A percentile compares a stretch with the other conserved stretches of the same genome.
These are phyloP conservation scores for Ceratonia siliqua DNA, from an alignment of 306 rosid species.

Conservation along the genomic window DNA sequence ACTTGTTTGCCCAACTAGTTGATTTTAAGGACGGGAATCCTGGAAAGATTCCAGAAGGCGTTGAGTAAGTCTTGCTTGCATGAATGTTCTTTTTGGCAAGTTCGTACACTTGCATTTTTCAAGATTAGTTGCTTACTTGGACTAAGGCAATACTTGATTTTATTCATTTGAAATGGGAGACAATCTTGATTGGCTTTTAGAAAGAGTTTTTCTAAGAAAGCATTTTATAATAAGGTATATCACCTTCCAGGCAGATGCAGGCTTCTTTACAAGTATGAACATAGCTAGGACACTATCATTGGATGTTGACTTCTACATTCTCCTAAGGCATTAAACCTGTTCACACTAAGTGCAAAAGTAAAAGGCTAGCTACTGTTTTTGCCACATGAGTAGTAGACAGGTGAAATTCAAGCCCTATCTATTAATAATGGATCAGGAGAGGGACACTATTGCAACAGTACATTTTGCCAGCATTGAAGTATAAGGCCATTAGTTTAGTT, in stretches of 20 bases:
- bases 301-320: constrained; percentile 14
- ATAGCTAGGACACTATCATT: not conserved
- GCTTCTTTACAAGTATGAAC: constrained; percentile 5
- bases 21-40: constrained; percentile 74
- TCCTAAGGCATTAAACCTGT: constrained; percentile 8
- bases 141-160: not conserved
- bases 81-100: constrained; percentile 1
- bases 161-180: not conserved
- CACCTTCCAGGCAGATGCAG: constrained; percentile 9
- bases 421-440: not conserved
- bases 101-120: constrained; percentile 3
- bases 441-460: not conserved
- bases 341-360: not conserved
- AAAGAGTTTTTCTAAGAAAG: too few species aligned
- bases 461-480: not conserved
- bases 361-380: not conserved
- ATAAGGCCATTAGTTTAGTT: not conserved
- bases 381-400: not conserved
- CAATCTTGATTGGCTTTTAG: not conserved
- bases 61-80: constrained; percentile 64
- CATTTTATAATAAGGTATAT: too few species aligned
- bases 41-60: constrained; percentile 56
- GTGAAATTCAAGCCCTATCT: not conserved
- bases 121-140: not conserved
- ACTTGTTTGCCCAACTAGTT: constrained; percentile 93